Base-by-base conservation (phyloP, 1,139 yeast genomes). In the Suhomyces taliae region DNA sequence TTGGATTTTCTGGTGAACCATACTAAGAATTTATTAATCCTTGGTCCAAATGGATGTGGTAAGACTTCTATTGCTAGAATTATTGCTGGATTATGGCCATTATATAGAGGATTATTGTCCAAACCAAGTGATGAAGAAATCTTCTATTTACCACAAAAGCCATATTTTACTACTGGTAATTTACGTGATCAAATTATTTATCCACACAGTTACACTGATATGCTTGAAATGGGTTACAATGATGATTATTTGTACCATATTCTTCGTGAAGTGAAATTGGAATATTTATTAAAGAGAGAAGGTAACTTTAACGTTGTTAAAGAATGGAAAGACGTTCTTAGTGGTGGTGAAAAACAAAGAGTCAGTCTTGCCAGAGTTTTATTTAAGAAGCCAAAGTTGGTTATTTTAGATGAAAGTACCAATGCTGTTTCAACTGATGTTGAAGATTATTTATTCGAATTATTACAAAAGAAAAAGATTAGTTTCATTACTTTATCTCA, bases 331-430 rank as follows among this genome's bases (percentile, higher is more conserved):
- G 96, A 87, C 62, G 89, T 91, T 14, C 79, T 91, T 56, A 86
- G 95, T 66, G 98, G 98, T 14, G 98, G 98, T 46, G 98, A 91
- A 64, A 87, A 90, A 69, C 98, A 91, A 71, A 81, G 97, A 60
- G 79, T 90, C 63, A 85, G 90, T 67, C 87, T 91, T 72, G 97
- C 97, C 0, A 76, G 97, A 57, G 81, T 91, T 7, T 73, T 91
- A 56, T 90, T 87, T 70, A 88, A 87, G 65, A 78, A 79, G 46
- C 97, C 97, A 39, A 79, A 79, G 62, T 87, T 88, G 66, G 93
- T 91, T 3, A 82, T 91, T 7, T 77, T 91, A 54, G 98, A 91
- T 67, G 97, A 91, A 66, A 89, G 96, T 33, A 91, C 97, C 9
- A 88, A 90, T 61, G 97, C 98, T 0, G 93, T 91, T 12, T 83